A percentile compares a stretch with the other conserved stretches of the same genome.
Conservation (phyloP, 2,329 filamentous ascomycete genomes). For the Venturia effusa region DNA sequence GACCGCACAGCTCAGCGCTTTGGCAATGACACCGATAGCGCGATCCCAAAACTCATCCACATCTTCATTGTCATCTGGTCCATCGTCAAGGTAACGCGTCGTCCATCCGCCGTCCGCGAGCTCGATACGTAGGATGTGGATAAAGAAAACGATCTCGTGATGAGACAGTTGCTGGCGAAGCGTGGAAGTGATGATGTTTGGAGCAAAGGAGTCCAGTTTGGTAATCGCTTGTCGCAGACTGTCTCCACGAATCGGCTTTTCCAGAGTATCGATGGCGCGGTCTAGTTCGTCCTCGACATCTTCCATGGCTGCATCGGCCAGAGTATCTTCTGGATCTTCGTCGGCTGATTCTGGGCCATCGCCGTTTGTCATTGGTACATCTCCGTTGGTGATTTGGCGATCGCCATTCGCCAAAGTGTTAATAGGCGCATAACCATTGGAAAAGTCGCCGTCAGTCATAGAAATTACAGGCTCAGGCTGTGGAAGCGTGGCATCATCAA, state of each 20-base stretch:
- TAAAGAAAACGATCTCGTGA: slow-evolving; percentile 59
- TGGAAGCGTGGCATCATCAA: slow-evolving; percentile 35
- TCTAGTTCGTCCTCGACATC: slow-evolving; percentile 48
- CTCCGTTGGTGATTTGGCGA: slow-evolving; percentile 14
- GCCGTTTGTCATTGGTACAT: slow-evolving; percentile 7
- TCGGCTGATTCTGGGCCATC: slow-evolving; percentile 4
- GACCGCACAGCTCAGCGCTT: slow-evolving; percentile 60
- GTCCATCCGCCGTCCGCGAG: slow-evolving; percentile 69
- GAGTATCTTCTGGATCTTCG: slow-evolving; percentile 22
- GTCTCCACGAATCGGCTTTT: slow-evolving; percentile 49
- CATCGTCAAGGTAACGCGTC: slow-evolving; percentile 54
- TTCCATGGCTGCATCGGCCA: slow-evolving; percentile 29
- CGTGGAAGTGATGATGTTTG: slow-evolving; percentile 47
- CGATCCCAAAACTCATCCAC: slow-evolving; percentile 48
- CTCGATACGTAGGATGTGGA: slow-evolving; percentile 62
- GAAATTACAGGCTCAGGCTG: slow-evolving; percentile 17
- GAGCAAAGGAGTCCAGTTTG: slow-evolving; percentile 57
- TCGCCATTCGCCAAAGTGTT: slow-evolving; percentile 27
- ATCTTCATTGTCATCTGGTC: slow-evolving; percentile 35
- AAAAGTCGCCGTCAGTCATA: background rate
- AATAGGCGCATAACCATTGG: slow-evolving; percentile 16
- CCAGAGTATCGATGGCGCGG: slow-evolving; percentile 56
- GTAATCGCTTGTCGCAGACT: slow-evolving; percentile 58
- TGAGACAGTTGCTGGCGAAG: slow-evolving; percentile 54
- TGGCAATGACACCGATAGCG: slow-evolving; percentile 59